Conservation (phyloP, 768 basidiomycete genomes). For the Auricularia heimuer region DNA sequence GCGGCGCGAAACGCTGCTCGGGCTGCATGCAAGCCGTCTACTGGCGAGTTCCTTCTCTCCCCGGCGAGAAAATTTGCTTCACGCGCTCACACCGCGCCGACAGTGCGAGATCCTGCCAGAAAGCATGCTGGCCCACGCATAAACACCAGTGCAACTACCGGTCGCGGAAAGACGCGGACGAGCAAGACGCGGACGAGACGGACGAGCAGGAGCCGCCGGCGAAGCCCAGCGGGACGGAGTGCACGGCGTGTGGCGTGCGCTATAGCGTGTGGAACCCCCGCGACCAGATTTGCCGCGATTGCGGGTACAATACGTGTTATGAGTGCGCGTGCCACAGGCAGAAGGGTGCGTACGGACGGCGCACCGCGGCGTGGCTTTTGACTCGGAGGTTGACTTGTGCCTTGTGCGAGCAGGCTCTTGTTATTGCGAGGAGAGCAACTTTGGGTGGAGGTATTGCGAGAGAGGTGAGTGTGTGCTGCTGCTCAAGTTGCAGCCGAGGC, state of each 20-base stretch:
- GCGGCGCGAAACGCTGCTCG: background rate
- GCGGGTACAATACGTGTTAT: constrained; percentile 26
- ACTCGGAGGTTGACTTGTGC: background rate
- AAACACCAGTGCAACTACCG: constrained; percentile 23
- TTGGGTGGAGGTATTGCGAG: constrained; percentile 24
- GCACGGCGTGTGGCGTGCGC: constrained; percentile 25
- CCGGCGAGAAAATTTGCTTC: background rate
- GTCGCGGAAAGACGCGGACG: constrained; percentile 17
- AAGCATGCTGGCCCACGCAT: constrained; percentile 21
- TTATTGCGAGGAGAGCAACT: constrained; percentile 26
- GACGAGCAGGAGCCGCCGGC: constrained; percentile 8
- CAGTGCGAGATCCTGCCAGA: constrained; percentile 18
- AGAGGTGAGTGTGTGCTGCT: constrained; percentile 1
- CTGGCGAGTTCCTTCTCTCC: background rate
- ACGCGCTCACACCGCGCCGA: background rate
- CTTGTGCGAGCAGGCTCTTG: constrained; percentile 21
- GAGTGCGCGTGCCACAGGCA: constrained; percentile 21
- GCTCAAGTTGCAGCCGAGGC: too few relatives aligned
- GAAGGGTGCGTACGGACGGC: constrained; percentile 16
- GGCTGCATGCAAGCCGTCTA: background rate
- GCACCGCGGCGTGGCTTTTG: too few relatives aligned
- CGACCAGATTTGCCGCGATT: constrained; percentile 24
- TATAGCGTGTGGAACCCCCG: constrained; percentile 15
- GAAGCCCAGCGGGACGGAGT: constrained; percentile 12
- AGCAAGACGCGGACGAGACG: constrained; percentile 14